Evolutionary conservation across 441 rosid species (phyloP), one percentile per base, ranked within the genome.

Genomic region (Isatis lusitanica): DNA sequence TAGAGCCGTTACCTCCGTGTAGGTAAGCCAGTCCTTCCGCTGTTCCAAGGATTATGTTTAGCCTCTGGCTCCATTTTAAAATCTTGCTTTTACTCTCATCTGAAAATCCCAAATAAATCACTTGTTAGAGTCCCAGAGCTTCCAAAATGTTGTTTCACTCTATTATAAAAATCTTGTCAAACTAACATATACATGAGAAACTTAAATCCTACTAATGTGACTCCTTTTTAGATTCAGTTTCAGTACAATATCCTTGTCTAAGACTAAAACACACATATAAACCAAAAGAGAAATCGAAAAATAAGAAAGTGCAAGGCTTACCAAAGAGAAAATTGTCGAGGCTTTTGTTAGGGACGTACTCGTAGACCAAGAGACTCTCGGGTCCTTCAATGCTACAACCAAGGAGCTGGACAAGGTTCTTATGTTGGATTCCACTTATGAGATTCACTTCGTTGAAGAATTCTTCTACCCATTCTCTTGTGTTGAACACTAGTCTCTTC

Each of bases 371-470:
- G 60, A 92, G 90, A 61, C 96, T 87, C 81, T 92, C 98, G 0
- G 98, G 98, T 47, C 98, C 98, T 83, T 92, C 98, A 52, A 90
- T 90, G 83, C 97, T 92, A 51, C 94, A 90, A 12, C 98, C 97
- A 13, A 90, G 76, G 6, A 92, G 87, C 83, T 80, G 81, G 26
- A 92, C 94, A 1, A 92, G 88, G 67, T 92, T 92, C 82, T 87
- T 87, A 82, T 92, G 97, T 28, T 88, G 82, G 50, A 92, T 83
- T 68, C 85, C 86, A 59, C 90, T 88, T 61, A 90, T 88, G 17
- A 90, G 79, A 69, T 88, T 90, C 33, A 90, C 96, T 75, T 92
- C 96, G 66, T 90, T 92, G 79, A 88, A 92, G 79, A 90, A 90
- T 36, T 90, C 92, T 64, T 85, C 93, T 1, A 88, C 97, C 97